Evolutionary conservation across 805 yeast genomes (phyloP), one percentile per base, ranked within the genome.

Genomic region (Lipomyces starkeyi): DNA sequence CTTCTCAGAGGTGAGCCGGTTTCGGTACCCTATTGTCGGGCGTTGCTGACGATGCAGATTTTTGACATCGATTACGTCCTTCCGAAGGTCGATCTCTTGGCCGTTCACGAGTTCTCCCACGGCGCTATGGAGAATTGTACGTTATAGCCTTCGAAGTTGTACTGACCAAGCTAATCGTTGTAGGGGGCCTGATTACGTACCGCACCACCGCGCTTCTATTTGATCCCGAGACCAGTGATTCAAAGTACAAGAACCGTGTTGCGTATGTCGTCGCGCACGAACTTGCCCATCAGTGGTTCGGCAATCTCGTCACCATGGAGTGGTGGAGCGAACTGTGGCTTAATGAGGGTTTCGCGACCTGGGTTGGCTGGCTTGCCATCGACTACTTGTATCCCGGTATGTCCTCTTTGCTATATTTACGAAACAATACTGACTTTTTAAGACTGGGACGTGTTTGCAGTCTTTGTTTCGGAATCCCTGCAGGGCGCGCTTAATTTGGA

Each of bases 251-350:
- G 77, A 88, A 87, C 77, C 84, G 93, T 78, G 95, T 91, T 53
- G 90, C 93, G 49, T 94, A 91, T 76, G 95, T 91, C 60, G 93
- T 91, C 58, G 91, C 89, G 81, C 97, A 91, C 81, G 97, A 91
- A 80, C 84, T 91, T 81, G 95, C 96, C 61, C 97, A 91, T 79
- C 97, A 91, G 82, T 91, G 97, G 97, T 91, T 91, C 75, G 97
- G 97, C 77, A 89, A 91, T 79, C 83, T 91, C 79, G 96, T 91
- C 68, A 91, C 97, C 64, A 91, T 91, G 96, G 93, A 90, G 76
- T 91, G 91, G 89, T 91, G 97, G 97, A 91, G 90, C 79, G 94
- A 91, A 72, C 84, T 91, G 75, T 91, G 95, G 94, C 84, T 91
- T 74, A 91, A 91, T 77, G 97, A 91, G 81, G 94, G 95, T 58